Conservation (phyloP, 2,329 filamentous ascomycete genomes). For the Domatiomyces globalis region DNA sequence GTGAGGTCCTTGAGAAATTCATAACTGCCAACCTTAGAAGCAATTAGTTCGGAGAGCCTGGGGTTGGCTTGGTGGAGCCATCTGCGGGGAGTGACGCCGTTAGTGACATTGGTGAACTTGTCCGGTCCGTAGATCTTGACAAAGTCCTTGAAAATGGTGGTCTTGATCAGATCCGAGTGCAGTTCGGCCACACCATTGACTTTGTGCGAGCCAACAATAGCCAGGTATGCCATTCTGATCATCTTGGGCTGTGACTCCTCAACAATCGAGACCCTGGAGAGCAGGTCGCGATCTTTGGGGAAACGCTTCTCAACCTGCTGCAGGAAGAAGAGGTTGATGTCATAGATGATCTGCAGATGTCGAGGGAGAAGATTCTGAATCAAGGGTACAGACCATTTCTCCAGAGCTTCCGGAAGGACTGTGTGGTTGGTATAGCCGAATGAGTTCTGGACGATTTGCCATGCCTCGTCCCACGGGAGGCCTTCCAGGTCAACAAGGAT, state of each 20-base stretch:
- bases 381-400: constrained; percentile 95
- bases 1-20: constrained; percentile 86
- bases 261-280: constrained; percentile 84
- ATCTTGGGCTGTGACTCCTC: constrained; percentile 96
- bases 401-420: constrained; percentile 85
- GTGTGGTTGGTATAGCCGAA: constrained; percentile 99
- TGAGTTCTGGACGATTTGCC: constrained; percentile 61
- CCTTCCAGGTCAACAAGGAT: constrained; percentile 83
- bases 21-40: constrained; percentile 69
- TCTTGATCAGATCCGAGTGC: constrained; percentile 95
- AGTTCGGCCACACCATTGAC: constrained; percentile 97
- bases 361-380: constrained; percentile 85
- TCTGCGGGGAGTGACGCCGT: constrained; percentile 86
- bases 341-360: constrained; percentile 93
- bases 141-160: constrained; percentile 99
- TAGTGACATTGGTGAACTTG: constrained; percentile 98
- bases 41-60: constrained; percentile 77
- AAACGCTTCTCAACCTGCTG: constrained; percentile 82
- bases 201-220: constrained; percentile 95
- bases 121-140: constrained; percentile 87
- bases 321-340: constrained; percentile 91
- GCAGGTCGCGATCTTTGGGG: constrained; percentile 75
- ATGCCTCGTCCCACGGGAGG: constrained; percentile 84
- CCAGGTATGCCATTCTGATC: constrained; percentile 92
- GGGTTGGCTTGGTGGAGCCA: constrained; percentile 98